Conservation (phyloP, 495 filamentous ascomycete species). For the Chlorociboria aeruginascens region DNA sequence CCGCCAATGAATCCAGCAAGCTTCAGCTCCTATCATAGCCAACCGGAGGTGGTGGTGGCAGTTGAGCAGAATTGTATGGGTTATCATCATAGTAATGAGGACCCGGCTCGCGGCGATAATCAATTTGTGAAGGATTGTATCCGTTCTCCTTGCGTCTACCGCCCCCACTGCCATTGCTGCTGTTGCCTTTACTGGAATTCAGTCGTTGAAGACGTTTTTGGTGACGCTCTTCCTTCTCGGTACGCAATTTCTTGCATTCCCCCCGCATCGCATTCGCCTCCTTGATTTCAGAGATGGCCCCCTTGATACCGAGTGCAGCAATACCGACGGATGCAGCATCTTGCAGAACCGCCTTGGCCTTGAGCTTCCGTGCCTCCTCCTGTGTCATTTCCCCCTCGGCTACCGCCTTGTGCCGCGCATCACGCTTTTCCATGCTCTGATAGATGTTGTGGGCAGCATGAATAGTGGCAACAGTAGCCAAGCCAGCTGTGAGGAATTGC, state of each 20-base stretch:
- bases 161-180: neutral
- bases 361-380: slow-evolving; percentile 62
- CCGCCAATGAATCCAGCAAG: neutral
- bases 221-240: slow-evolving; percentile 32
- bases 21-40: slow-evolving; percentile 19
- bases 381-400: slow-evolving; percentile 60
- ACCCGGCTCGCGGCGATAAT: slow-evolving; percentile 20
- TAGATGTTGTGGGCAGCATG: slow-evolving; percentile 77
- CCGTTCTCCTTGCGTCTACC: slow-evolving; percentile 29
- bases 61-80: slow-evolving; percentile 26
- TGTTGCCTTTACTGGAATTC: neutral
- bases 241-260: slow-evolving; percentile 38
- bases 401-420: slow-evolving; percentile 56
- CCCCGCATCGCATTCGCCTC: slow-evolving; percentile 41
- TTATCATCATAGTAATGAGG: slow-evolving; percentile 41
- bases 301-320: slow-evolving; percentile 76
- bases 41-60: slow-evolving; percentile 29
- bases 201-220: slow-evolving; percentile 23
- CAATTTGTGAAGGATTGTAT: slow-evolving; percentile 11
- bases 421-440: slow-evolving; percentile 60
- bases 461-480: slow-evolving; percentile 81
- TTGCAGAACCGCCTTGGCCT: slow-evolving; percentile 59
- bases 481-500: slow-evolving; percentile 68
- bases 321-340: slow-evolving; percentile 73
- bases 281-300: slow-evolving; percentile 52